Evolutionary conservation across 2,329 filamentous ascomycete genomes (phyloP).

Genomic region (Kalaharituber pfeilii): DNA sequence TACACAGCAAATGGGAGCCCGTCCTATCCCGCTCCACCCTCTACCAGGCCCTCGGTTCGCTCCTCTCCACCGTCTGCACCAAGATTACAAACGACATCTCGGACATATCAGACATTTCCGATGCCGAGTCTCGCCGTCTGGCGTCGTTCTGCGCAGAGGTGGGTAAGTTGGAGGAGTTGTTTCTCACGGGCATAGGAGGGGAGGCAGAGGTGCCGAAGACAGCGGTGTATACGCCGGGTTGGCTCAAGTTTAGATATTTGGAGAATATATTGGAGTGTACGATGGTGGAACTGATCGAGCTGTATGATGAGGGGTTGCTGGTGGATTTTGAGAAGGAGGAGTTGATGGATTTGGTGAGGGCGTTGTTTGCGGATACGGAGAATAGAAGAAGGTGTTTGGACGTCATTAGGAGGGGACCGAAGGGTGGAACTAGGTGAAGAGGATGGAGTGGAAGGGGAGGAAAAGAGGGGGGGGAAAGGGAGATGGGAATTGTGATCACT

Average conservation of each 20-base stretch:
- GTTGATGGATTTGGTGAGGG: conserved; percentile 20
- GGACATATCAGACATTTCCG: conserved; percentile 21
- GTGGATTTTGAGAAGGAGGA: conserved; percentile 19
- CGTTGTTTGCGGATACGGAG: conserved; percentile 22
- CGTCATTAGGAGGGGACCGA: conserved; percentile 17
- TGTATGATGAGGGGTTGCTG: conserved; percentile 20
- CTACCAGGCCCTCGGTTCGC: conserved; percentile 19
- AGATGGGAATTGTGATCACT: neutral
- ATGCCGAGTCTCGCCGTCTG: conserved; percentile 18
- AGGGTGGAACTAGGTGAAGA: neutral
- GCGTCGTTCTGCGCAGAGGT: conserved; percentile 17
- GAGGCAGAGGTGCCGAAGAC: conserved; percentile 13
- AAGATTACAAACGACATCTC: conserved; percentile 21
- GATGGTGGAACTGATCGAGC: conserved; percentile 20
- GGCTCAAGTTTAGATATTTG: conserved; percentile 22
- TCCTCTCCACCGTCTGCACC: conserved; percentile 17
- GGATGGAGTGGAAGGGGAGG: neutral
- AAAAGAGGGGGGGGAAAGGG: neutral
- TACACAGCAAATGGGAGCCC: conserved; percentile 26
- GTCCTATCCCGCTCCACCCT: conserved; percentile 19
- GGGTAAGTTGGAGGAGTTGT: conserved; percentile 15
- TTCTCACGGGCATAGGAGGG: conserved; percentile 8
- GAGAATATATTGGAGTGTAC: conserved; percentile 20
- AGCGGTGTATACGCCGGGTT: conserved; percentile 19
- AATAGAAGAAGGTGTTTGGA: conserved; percentile 19